phyloP scores from a whole-genome alignment of 257 asterid genomes.

The Cordia subcordata region DNA sequence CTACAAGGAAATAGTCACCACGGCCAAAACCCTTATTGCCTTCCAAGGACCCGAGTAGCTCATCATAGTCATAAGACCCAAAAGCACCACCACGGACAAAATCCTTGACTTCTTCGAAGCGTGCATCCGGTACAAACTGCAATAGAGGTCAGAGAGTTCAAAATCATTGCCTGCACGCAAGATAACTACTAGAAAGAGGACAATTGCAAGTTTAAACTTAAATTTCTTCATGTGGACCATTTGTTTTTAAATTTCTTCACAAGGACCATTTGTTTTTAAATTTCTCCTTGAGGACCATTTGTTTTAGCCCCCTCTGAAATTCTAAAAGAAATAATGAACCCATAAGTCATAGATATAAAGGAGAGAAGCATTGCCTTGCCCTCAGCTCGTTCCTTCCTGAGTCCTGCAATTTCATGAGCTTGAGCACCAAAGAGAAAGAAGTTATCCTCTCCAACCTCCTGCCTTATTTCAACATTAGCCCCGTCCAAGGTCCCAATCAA shows the following conservation, averaged over 20 bases:
- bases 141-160: constrained; percentile 5
- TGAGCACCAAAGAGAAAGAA: constrained; percentile 87
- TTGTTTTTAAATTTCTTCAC: too few species aligned
- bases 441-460: constrained; percentile 85
- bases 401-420: constrained; percentile 76
- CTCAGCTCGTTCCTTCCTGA: constrained; percentile 72
- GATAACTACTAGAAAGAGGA: background rate
- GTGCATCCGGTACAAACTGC: constrained; percentile 68
- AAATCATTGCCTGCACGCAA: background rate
- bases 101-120: constrained; percentile 64
- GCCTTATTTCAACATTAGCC: constrained; percentile 83
- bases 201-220: background rate
- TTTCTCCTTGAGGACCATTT: background rate
- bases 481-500: constrained; percentile 87
- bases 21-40: constrained; percentile 82
- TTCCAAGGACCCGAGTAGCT: constrained; percentile 69
- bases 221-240: background rate
- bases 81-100: constrained; percentile 68
- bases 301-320: background rate
- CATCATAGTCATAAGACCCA: constrained; percentile 53
- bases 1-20: constrained; percentile 85
- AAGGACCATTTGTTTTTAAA: too few species aligned
- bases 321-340: too few species aligned
- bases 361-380: constrained; percentile 51
- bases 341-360: background rate